These are phyloP conservation scores for Pseudopithomyces chartarum DNA, from an alignment of 2,329 filamentous ascomycete species.

Conservation along the genomic window DNA sequence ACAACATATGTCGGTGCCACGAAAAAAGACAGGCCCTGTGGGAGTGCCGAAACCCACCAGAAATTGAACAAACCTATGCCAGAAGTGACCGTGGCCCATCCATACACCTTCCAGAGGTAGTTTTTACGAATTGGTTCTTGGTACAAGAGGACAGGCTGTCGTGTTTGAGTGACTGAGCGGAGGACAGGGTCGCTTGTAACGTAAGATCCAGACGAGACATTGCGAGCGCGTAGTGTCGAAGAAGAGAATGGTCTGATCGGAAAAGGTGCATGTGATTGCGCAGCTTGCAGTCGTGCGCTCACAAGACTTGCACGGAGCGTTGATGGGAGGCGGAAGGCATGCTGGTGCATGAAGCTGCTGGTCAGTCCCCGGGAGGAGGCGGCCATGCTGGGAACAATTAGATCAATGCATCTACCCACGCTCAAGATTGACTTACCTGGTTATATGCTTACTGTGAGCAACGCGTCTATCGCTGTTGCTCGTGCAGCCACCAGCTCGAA, in stretches of 20 bases:
- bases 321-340: constrained; percentile 37
- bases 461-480: background rate
- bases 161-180: constrained; percentile 34
- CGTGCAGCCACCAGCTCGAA: constrained; percentile 9
- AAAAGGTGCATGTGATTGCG: constrained; percentile 15
- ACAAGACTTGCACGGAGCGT: constrained; percentile 40
- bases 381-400: constrained; percentile 29
- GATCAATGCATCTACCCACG: background rate
- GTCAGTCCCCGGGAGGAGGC: constrained; percentile 36
- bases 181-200: constrained; percentile 39
- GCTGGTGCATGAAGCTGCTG: constrained; percentile 30
- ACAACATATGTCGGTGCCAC: constrained; percentile 40
- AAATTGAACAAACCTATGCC: constrained; percentile 35
- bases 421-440: background rate
- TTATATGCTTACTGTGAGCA: background rate
- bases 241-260: constrained; percentile 29
- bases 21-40: constrained; percentile 38
- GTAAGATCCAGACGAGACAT: constrained; percentile 15
- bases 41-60: constrained; percentile 31
- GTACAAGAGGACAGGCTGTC: constrained; percentile 41
- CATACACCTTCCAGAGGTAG: constrained; percentile 38
- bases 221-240: constrained; percentile 18
- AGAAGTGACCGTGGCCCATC: constrained; percentile 28
- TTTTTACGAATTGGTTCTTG: constrained; percentile 31
- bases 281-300: constrained; percentile 27